A percentile compares a stretch with the other conserved stretches of the same genome.
Evolutionary conservation across 352 stramenopile species (phyloP).

Genomic region (Pseudoperonospora humuli): DNA sequence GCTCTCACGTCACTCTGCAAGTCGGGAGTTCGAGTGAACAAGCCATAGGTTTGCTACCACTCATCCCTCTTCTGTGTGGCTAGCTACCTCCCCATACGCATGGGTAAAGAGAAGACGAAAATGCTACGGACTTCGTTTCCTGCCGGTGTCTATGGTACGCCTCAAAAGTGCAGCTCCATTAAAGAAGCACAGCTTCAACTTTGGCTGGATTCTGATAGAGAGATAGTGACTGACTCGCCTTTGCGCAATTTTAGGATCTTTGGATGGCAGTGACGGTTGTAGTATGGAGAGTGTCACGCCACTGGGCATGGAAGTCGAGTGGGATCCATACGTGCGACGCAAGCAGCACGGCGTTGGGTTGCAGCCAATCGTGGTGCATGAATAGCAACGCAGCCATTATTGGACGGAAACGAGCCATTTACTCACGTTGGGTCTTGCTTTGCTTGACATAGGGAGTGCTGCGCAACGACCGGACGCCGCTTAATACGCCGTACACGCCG

Average conservation of each 20-base stretch:
- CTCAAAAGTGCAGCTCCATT: not conserved
- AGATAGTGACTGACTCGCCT: conserved; percentile 9
- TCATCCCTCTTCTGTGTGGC: not conserved
- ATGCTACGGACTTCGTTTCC: conserved; percentile 7
- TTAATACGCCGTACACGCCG: conserved; percentile 81
- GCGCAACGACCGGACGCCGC: conserved; percentile 64
- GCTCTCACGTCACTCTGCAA: conserved; percentile 28
- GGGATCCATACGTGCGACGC: conserved; percentile 42
- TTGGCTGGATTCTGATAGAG: conserved; percentile 6
- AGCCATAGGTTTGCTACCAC: not conserved
- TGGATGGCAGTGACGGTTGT: conserved; percentile 18
- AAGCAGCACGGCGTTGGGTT: conserved; percentile 41
- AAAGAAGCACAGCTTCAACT: conserved; percentile 22
- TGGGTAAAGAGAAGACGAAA: conserved; percentile 30
- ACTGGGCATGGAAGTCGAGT: conserved; percentile 34
- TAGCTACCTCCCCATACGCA: not conserved
- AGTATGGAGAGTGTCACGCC: conserved; percentile 28
- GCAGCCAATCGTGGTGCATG: conserved; percentile 36
- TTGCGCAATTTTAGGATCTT: conserved; percentile 1
- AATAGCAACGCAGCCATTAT: not conserved
- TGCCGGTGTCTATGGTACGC: conserved; percentile 18
- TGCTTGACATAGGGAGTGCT: conserved; percentile 33
- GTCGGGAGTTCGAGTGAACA: conserved; percentile 9
- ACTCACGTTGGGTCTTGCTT: conserved; percentile 2
- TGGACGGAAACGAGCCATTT: not conserved